Conservation (phyloP, 257 asterid genomes). For the Plantago ovata region DNA sequence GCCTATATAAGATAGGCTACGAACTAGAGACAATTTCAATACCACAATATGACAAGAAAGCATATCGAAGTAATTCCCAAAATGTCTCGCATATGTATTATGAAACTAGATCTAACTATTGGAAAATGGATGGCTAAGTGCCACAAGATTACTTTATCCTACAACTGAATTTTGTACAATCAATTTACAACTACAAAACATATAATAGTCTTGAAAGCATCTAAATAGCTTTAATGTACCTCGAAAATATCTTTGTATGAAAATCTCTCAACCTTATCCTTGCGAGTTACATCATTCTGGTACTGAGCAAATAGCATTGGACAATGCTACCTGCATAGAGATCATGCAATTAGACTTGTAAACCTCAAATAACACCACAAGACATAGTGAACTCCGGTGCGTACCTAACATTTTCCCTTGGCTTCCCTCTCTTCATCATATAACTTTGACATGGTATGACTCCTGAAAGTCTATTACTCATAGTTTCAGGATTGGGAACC, state of each 20-base stretch:
- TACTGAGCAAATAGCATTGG: conserved; percentile 87
- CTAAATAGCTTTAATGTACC: no score
- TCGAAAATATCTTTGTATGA: conserved; percentile 53
- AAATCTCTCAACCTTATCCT: conserved; percentile 61
- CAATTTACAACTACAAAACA: no score
- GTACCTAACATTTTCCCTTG: conserved; percentile 61
- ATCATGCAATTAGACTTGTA: conserved; percentile 17
- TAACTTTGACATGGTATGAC: conserved; percentile 76
- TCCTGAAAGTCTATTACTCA: conserved; percentile 33
- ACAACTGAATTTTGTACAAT: no score
- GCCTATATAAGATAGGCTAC: background rate
- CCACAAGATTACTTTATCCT: background rate
- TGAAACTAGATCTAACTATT: background rate
- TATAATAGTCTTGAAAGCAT: no score
- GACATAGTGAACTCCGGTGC: conserved; percentile 2
- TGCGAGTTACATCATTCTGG: conserved; percentile 87
- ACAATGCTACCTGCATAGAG: conserved; percentile 43
- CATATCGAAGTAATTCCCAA: background rate
- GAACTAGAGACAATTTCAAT: background rate
- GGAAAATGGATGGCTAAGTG: background rate
- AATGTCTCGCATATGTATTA: background rate
- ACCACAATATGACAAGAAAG: background rate
- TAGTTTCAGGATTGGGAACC: conserved; percentile 23
- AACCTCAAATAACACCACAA: background rate
- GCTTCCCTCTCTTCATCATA: conserved; percentile 61